Base-by-base conservation (phyloP, 805 yeast genomes). In the Lipomyces orientalis region DNA sequence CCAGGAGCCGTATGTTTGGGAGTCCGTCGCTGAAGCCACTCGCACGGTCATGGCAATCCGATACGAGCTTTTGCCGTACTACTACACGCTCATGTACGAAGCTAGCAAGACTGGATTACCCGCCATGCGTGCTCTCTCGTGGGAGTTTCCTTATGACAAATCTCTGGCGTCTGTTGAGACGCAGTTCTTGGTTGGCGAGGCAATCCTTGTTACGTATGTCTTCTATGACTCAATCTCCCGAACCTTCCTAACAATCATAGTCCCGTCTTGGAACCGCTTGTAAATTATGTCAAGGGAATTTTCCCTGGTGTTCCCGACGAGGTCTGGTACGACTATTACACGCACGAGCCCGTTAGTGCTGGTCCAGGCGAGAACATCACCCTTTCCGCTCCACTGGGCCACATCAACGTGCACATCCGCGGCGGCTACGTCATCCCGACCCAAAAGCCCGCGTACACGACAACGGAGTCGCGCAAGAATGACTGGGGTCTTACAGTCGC, bases 401-500 rank as follows among this genome's bases (percentile, higher is more conserved):
- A 84, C 61, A 85, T 88, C 25, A 95, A 95, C 31, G 55, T 52
- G 4, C 55, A 52, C n/a, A 22, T 52, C 33, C 55, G 55, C 0
- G 90, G 92, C 31, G 96, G 96, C 0, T 81, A 86, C 25, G 82
- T 90, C 14, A 73, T 88, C 14, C 80, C 88, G 8, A 81, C 84
- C 55, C 89, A 86, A 71, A 86, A 84, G 51, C 84, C 91, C 73
- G 85, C 54, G 16, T 39, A 29, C 6, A 64, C 64, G 4, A 87
- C 73, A 85, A 96, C 78, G 84, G 96, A 74, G 87, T 91, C 0
- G 78, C 91, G 16, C 84, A 81, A 74, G 77, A 96, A 90, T 76
- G 93, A 96, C 16, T 90, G 86, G 75, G 87, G 90, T 0, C 73
- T 91, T 37, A 80, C 86, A 1, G 77, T 90, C 60, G 90, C 88